phyloP scores from a whole-genome alignment of 1,284 basidiomycete genomes.

The Naganishia sp. region DNA sequence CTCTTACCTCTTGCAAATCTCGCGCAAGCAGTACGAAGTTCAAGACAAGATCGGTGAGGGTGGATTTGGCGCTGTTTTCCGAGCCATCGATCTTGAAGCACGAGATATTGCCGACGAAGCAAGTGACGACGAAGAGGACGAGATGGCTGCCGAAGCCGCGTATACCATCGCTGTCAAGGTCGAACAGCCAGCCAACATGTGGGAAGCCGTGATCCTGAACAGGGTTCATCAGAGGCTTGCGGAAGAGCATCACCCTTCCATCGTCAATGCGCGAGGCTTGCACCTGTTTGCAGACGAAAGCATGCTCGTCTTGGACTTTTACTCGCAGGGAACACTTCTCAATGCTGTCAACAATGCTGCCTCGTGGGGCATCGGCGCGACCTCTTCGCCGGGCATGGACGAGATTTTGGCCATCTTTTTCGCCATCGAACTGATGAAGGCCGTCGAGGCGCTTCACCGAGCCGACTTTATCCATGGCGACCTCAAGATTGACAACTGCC shows the following conservation, averaged over 20 bases:
- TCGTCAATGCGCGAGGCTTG: slow-evolving; percentile 72
- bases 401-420: slow-evolving; percentile 96
- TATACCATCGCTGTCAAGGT: slow-evolving; percentile 85
- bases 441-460: slow-evolving; percentile 78
- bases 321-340: slow-evolving; percentile 87
- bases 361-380: slow-evolving; percentile 57
- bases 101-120: slow-evolving; percentile 64
- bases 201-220: slow-evolving; percentile 90
- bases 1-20: slow-evolving; percentile 54
- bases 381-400: slow-evolving; percentile 63
- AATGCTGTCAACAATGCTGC: slow-evolving; percentile 86
- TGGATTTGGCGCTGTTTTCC: slow-evolving; percentile 92
- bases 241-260: slow-evolving; percentile 61
- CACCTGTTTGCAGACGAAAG: slow-evolving; percentile 87
- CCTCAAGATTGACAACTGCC: slow-evolving; percentile 98
- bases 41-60: slow-evolving; percentile 92
- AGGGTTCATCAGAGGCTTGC: slow-evolving; percentile 71
- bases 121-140: slow-evolving; percentile 61
- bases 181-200: slow-evolving; percentile 81
- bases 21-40: slow-evolving; percentile 67
- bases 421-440: slow-evolving; percentile 80
- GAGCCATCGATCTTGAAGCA: slow-evolving; percentile 59
- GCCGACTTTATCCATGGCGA: slow-evolving; percentile 93
- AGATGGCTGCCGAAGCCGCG: slow-evolving; percentile 62
- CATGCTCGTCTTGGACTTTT: slow-evolving; percentile 83